Conservation (phyloP, 2,329 filamentous ascomycete genomes). For the Pseudogymnoascus sp. region DNA sequence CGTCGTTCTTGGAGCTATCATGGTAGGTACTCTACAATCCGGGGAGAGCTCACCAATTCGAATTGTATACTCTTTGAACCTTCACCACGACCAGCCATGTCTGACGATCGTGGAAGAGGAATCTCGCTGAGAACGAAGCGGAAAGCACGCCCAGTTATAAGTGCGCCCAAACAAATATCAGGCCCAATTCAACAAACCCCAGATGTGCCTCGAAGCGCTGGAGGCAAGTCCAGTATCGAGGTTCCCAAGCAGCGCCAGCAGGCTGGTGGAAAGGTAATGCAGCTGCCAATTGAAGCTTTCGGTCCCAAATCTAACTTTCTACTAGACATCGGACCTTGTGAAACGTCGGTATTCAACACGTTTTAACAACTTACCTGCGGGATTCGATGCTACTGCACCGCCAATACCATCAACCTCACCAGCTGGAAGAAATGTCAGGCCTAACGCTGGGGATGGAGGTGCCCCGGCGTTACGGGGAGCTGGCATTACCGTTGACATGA, state of each 20-base stretch:
- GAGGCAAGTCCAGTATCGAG: conserved; percentile 28
- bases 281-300: not conserved
- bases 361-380: conserved; percentile 69
- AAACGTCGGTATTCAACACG: conserved; percentile 92
- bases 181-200: conserved; percentile 50
- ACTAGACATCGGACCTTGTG: conserved; percentile 67
- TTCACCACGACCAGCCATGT: conserved; percentile 38
- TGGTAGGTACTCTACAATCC: not conserved
- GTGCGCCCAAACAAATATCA: conserved; percentile 56
- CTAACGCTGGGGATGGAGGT: conserved; percentile 21
- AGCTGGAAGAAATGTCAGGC: conserved; percentile 41
- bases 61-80: not conserved
- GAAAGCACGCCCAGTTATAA: conserved; percentile 54
- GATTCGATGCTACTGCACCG: conserved; percentile 59
- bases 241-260: conserved; percentile 39
- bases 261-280: conserved; percentile 47
- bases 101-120: conserved; percentile 51
- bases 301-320: conserved; percentile 12
- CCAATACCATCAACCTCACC: conserved; percentile 66
- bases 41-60: not conserved
- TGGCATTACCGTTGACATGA: conserved; percentile 64
- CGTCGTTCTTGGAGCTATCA: not conserved
- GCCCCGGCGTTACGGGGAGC: conserved; percentile 32
- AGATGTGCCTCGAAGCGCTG: conserved; percentile 32
- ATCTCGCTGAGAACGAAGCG: conserved; percentile 58